Percentiles rank a stretch among this genome's conserved stretches.
Evolutionary conservation across 192 early-diverging fungal species (phyloP).

Genomic region (Coemansia reversa): DNA sequence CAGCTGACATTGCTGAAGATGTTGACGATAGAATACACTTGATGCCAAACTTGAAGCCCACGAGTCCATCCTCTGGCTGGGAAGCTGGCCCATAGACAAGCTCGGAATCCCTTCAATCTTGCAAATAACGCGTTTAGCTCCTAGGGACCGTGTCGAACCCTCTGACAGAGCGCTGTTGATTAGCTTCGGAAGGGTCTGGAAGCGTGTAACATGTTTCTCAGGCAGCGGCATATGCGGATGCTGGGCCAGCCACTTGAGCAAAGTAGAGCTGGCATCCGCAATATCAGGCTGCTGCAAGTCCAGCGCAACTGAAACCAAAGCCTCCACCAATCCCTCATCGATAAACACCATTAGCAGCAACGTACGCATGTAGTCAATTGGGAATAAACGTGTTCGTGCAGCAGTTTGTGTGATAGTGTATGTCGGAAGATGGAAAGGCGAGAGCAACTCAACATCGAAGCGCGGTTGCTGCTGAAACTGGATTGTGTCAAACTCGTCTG

Average conservation of each 20-base stretch:
- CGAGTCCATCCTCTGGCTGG: slow-evolving; percentile 46
- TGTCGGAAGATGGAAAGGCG: slow-evolving; percentile 37
- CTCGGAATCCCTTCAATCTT: slow-evolving; percentile 51
- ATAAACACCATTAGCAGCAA: slow-evolving; percentile 52
- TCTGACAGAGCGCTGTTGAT: slow-evolving; percentile 32
- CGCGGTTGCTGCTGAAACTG: slow-evolving; percentile 54
- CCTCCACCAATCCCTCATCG: slow-evolving; percentile 54
- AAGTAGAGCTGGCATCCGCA: slow-evolving; percentile 47
- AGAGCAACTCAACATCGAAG: slow-evolving; percentile 49
- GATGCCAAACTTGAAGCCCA: slow-evolving; percentile 49
- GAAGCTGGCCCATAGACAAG: slow-evolving; percentile 47
- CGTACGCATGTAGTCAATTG: slow-evolving; percentile 51
- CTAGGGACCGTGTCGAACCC: slow-evolving; percentile 8
- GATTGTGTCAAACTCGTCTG: slow-evolving; percentile 47
- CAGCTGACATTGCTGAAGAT: slow-evolving; percentile 26
- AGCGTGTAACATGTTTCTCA: slow-evolving; percentile 29
- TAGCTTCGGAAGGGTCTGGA: slow-evolving; percentile 39
- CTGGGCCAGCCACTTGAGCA: slow-evolving; percentile 53
- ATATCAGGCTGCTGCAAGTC: slow-evolving; percentile 35
- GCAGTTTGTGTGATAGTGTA: slow-evolving; percentile 36
- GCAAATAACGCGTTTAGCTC: slow-evolving; percentile 35
- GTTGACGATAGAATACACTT: slow-evolving; percentile 37
- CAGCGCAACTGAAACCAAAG: slow-evolving; percentile 36
- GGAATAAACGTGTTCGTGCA: slow-evolving; percentile 37
- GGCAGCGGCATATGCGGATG: slow-evolving; percentile 52